Evolutionary conservation across 2,329 filamentous ascomycete genomes (phyloP), one percentile per base, ranked within the genome.

Genomic region (Dothideomycetes sp.): DNA sequence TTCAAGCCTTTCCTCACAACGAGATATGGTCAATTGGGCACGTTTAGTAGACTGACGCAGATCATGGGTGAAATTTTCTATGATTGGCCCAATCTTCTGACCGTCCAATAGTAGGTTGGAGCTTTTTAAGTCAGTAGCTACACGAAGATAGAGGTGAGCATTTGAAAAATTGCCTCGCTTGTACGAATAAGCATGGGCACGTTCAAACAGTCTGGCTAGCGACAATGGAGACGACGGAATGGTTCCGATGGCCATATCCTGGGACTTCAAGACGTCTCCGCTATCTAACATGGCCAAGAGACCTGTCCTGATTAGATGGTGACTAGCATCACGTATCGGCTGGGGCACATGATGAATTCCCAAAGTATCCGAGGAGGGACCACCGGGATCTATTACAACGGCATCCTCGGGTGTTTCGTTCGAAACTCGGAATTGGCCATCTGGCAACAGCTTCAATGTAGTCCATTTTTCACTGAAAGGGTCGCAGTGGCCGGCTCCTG

Each of bases 1-100:
- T 49, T 86, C 82, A 46, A 84, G 85, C 46, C 85, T 80, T 54
- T 85, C 81, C 33, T 84, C 82, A 81, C 81, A 5, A 77, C 78
- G 1, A 80, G 77, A 2, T 79, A 84, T 39, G 78, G 73, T 25
- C 76, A 23, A 17, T 7, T 24, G 31, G 20, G n/a, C 18, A 5
- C 13, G 30, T 19, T 43, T 28, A 16, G 44, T 43, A 10, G 43
- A 43, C 9, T 31, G 41, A 7, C 33, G 30, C 4, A 43, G 16
- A 22, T 80, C 80, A 13, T 80, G 72, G 1, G 80, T 79, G 62
- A 86, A 83, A 59, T 89, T 76, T 60, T 84, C 76, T 45, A 85
- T 63, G 49, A 87, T 65, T 48, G 79, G 78, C n/a, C n/a, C n/a
- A n/a, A n/a, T n/a, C n/a, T n/a, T n/a, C n/a, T n/a, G n/a, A n/a